Evolutionary conservation across 257 asterid genomes (phyloP).

Genomic region (Ajuga chamaepitys): DNA sequence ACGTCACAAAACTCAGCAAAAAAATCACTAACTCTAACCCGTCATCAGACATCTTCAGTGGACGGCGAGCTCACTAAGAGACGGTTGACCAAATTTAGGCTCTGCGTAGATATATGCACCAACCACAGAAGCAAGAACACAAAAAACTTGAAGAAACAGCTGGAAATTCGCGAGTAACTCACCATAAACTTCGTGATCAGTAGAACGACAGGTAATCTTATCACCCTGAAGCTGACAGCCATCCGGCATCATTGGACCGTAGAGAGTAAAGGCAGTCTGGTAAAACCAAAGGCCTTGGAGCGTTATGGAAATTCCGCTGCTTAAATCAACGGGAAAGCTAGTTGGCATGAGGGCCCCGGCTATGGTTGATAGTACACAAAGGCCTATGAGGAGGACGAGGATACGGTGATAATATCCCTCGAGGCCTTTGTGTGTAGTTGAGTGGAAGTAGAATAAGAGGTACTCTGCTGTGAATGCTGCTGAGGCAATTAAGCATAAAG

Average conservation of each 20-base stretch:
- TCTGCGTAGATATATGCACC: constrained; percentile 56
- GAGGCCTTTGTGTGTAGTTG: constrained; percentile 88
- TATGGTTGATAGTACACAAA: constrained; percentile 56
- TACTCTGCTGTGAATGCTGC: constrained; percentile 85
- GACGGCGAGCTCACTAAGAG: constrained; percentile 8
- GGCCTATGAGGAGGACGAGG: constrained; percentile 80
- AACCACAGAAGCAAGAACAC: constrained; percentile 42
- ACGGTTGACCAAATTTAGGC: constrained; percentile 21
- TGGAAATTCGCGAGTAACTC: constrained; percentile 77
- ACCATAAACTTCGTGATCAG: constrained; percentile 49
- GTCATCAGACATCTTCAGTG: constrained; percentile 26
- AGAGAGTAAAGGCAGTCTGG: constrained; percentile 92
- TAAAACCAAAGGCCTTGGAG: constrained; percentile 99
- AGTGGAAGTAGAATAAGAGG: constrained; percentile 82
- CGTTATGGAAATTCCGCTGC: constrained; percentile 61
- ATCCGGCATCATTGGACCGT: constrained; percentile 91
- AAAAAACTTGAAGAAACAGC: constrained; percentile 49
- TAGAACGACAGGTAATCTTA: constrained; percentile 43
- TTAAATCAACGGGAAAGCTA: constrained; percentile 67
- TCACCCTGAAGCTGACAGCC: constrained; percentile 56
- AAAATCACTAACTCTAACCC: background rate
- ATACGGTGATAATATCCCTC: constrained; percentile 90
- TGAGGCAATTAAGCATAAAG: constrained; percentile 63
- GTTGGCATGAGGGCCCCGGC: constrained; percentile 79
- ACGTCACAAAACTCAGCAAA: background rate